Conservation (phyloP, 2,329 filamentous ascomycete species). For the Stylonectria norvegica region DNA sequence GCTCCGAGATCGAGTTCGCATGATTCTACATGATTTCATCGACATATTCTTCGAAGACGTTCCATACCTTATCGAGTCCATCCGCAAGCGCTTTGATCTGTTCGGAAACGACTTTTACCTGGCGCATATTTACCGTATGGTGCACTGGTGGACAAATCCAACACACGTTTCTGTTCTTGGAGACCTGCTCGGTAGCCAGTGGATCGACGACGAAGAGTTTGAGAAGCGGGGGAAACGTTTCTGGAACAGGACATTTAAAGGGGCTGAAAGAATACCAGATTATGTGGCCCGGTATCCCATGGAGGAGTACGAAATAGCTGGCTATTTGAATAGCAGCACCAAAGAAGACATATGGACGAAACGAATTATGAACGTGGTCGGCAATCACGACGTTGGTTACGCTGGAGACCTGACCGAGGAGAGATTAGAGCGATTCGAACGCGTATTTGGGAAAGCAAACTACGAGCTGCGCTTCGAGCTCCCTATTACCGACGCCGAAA, state of each 20-base stretch:
- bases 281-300: slow-evolving; percentile 48
- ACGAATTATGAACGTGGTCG: slow-evolving; percentile 82
- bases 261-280: slow-evolving; percentile 60
- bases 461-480: slow-evolving; percentile 79
- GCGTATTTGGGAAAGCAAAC: slow-evolving; percentile 80
- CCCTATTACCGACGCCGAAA: slow-evolving; percentile 40
- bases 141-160: slow-evolving; percentile 80
- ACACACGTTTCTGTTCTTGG: slow-evolving; percentile 88
- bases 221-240: slow-evolving; percentile 66
- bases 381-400: slow-evolving; percentile 97
- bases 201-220: slow-evolving; percentile 87
- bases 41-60: slow-evolving; percentile 63
- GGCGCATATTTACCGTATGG: slow-evolving; percentile 81
- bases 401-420: slow-evolving; percentile 81
- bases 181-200: slow-evolving; percentile 90
- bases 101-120: slow-evolving; percentile 94
- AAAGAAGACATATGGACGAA: slow-evolving; percentile 61
- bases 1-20: slow-evolving; percentile 50
- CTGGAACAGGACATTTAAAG: slow-evolving; percentile 77
- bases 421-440: slow-evolving; percentile 77
- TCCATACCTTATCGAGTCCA: slow-evolving; percentile 60
- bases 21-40: slow-evolving; percentile 55
- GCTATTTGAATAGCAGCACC: slow-evolving; percentile 44
- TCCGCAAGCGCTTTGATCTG: slow-evolving; percentile 79
- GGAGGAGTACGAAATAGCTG: slow-evolving; percentile 48